phyloP scores from a whole-genome alignment of 2,329 filamentous ascomycete genomes.

The Hymenotorrendiella dingleyae region DNA sequence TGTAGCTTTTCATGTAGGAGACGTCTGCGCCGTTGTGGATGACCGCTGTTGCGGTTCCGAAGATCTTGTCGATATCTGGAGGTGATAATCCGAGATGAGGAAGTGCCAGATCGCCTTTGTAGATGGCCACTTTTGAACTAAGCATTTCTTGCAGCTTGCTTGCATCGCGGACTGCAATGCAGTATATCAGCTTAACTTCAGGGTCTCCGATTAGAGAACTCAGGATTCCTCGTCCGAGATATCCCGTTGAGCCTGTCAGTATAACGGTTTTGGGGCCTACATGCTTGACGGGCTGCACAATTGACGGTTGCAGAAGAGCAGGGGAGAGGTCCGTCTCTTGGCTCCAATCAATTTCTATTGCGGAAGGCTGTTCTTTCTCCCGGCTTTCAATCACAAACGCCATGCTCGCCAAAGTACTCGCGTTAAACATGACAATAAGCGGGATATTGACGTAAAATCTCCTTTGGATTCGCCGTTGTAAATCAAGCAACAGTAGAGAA shows the following conservation, averaged over 20 bases:
- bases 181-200: conserved; percentile 34
- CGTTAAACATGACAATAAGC: background rate
- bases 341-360: background rate
- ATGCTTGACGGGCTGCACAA: background rate
- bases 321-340: background rate
- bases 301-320: background rate
- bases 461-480: background rate
- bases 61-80: conserved; percentile 25
- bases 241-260: conserved; percentile 36
- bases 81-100: conserved; percentile 34
- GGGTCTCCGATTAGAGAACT: conserved; percentile 29
- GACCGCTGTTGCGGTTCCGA: conserved; percentile 36
- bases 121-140: conserved; percentile 15
- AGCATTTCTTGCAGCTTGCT: background rate
- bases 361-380: background rate
- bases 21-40: conserved; percentile 16
- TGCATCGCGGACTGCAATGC: conserved; percentile 35
- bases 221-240: conserved; percentile 35
- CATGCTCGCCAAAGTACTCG: background rate
- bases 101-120: conserved; percentile 34
- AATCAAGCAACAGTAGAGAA: background rate
- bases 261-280: conserved; percentile 13
- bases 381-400: background rate
- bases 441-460: background rate
- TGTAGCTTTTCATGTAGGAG: conserved; percentile 1